Base-by-base conservation (phyloP, 148 eudicot genomes). In the Camellia sinensis region DNA sequence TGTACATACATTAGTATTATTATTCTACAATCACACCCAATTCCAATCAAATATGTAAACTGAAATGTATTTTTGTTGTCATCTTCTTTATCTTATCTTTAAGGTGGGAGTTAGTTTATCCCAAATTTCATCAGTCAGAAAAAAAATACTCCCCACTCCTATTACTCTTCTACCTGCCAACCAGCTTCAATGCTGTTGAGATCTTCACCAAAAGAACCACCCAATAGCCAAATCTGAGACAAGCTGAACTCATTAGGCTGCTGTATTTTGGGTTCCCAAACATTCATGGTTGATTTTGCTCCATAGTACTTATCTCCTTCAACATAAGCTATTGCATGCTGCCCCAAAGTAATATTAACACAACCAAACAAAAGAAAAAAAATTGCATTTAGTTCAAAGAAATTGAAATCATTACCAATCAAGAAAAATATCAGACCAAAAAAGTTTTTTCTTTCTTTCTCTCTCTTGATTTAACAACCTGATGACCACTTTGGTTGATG, bases 141-240 rank as follows among this genome's bases (percentile, higher is more conserved):
- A 71, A 43, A 67, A 19, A 29, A 29, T 29, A 29, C 37, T 29
- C 37, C 37, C 37, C 37, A 29, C 37, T 29, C 37, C 37, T 29
- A 29, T 29, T 29, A 29, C 37, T 29, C 37, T 29, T 1, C 37
- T 85, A 95, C 98, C 98, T 95, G 98, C 98, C 98, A 95, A 73
- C 98, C 98, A 83, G 98, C 98, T 89, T 95, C 98, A 81, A 95
- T 95, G 85, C 98, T 95, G 87, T 95, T 95, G 75, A 95, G 98
- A 89, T 95, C 98, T 87, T 93, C 85, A 66, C 97, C 98, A 79
- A 95, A 95, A 73, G 98, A 95, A 79, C 98, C 98, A 54, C 98
- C 97, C 80, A 95, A 81, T 45, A 95, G 79, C 98, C 98, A 95
- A 69, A 95, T 86, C 78, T 95, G 98, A 13, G 98, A 95, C 86